Base-by-base conservation (phyloP, 2,329 filamentous ascomycete genomes). In the Neopestalotiopsis rosae region DNA sequence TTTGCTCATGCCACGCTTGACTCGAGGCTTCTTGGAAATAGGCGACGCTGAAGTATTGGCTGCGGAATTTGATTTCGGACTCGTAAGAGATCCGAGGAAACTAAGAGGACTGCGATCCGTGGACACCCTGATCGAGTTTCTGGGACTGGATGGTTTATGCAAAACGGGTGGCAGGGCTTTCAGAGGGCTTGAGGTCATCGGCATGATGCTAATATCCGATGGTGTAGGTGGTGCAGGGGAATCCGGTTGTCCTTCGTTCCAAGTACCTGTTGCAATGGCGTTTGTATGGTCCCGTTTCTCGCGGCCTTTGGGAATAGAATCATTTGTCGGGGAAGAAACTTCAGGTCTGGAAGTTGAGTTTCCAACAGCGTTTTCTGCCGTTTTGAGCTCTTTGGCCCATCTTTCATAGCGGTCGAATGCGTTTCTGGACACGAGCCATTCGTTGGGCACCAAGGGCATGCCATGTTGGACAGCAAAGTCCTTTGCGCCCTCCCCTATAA, bases 381-480 rank as follows among this genome's bases (percentile, higher is more conserved):
- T 85, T 62, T 62, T 40, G 34, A 98, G 84, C 74, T 97, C 95
- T 24, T 90, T 86, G 65, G 84, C 84, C 96, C 96, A 99, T 69
- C 90, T 89, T 59, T 89, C 76, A 83, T 92, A 98, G 57, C 96
- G 91, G 69, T 96, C 92, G 71, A 87, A 86, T 20, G 96, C 92
- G 71, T 90, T 92, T 66, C 88, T 90, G 3, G 95, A 97, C n/a
- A 98, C 86, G 20, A 99, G 85, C 58, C 86, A 86, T 58, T 96
- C 92, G 74, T 94, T 90, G 5, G 90, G 87, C n/a, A 94, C 85
- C 12, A 94, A 84, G 0, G 88, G 83, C 77, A 98, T 89, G 9
- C 93, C 91, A 73, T 94, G 88, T 69, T 95, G 90, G 70, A 89
- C 88, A 0, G 95, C 96, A 80, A 97, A 99, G n/a, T 92, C 88